phyloP scores from a whole-genome alignment of 2,329 filamentous ascomycete species.

The Zasmidium angulare region DNA sequence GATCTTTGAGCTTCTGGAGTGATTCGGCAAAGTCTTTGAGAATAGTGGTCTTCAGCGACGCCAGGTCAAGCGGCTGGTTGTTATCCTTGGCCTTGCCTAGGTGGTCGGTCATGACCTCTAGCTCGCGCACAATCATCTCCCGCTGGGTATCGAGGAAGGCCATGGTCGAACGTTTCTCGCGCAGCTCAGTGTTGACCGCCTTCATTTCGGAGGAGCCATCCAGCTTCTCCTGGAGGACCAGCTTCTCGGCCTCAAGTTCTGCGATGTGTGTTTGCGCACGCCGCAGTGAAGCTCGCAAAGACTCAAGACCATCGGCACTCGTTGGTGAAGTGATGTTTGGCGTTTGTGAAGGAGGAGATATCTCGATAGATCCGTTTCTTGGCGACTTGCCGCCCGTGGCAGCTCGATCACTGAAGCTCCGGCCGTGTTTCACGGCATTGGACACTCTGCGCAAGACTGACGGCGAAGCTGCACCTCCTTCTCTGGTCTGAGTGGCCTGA shows the following conservation, averaged over 20 bases:
- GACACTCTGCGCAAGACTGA: slow-evolving; percentile 86
- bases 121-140: slow-evolving; percentile 89
- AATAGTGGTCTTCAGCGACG: slow-evolving; percentile 64
- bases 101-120: slow-evolving; percentile 86
- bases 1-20: slow-evolving; percentile 73
- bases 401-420: slow-evolving; percentile 72
- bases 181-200: slow-evolving; percentile 80
- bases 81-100: slow-evolving; percentile 82
- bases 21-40: slow-evolving; percentile 63
- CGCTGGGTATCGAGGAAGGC: slow-evolving; percentile 91
- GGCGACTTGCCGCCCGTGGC: slow-evolving; percentile 31
- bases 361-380: slow-evolving; percentile 44
- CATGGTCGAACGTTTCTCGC: slow-evolving; percentile 94
- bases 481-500: slow-evolving; percentile 44
- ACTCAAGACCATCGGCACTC: slow-evolving; percentile 21
- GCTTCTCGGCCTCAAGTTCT: slow-evolving; percentile 81
- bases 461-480: slow-evolving; percentile 38
- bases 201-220: slow-evolving; percentile 63
- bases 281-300: slow-evolving; percentile 21
- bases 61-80: slow-evolving; percentile 75
- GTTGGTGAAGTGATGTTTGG: slow-evolving; percentile 24
- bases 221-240: slow-evolving; percentile 51
- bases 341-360: slow-evolving; percentile 25
- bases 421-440: slow-evolving; percentile 88
- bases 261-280: slow-evolving; percentile 54